These are phyloP conservation scores for Lyophyllum decastes DNA, from an alignment of 768 basidiomycete species.

Conservation along the genomic window DNA sequence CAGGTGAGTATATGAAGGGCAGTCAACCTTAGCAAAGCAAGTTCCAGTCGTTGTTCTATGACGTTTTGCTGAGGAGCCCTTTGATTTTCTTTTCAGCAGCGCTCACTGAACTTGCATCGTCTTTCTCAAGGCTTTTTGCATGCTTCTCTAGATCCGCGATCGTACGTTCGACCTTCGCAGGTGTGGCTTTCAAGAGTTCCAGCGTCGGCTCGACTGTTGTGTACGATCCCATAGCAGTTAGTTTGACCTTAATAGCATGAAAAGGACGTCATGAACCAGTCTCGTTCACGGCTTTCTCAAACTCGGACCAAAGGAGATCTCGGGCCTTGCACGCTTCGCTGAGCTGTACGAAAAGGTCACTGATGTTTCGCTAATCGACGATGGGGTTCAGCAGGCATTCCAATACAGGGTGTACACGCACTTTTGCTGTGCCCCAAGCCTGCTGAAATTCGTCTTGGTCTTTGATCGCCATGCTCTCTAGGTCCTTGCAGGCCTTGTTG, in stretches of 20 bases:
- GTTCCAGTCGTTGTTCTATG: neutral
- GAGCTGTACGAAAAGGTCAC: slow-evolving; percentile 43
- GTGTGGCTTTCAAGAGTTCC: slow-evolving; percentile 43
- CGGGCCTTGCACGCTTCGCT: slow-evolving; percentile 49
- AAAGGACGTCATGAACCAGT: slow-evolving; percentile 38
- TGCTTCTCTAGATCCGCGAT: slow-evolving; percentile 57
- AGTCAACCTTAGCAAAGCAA: neutral
- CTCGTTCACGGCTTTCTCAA: slow-evolving; percentile 44
- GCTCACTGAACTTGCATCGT: slow-evolving; percentile 22
- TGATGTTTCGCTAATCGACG: slow-evolving; percentile 39
- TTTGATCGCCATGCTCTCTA: slow-evolving; percentile 46
- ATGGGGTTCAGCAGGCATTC: slow-evolving; percentile 4
- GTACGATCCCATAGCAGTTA: slow-evolving; percentile 8
- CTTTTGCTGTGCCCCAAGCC: slow-evolving; percentile 44
- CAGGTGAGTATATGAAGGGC: neutral
- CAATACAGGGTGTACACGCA: slow-evolving; percentile 23
- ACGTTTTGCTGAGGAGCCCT: slow-evolving; percentile 28
- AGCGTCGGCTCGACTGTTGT: slow-evolving; percentile 44
- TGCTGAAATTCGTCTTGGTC: slow-evolving; percentile 44
- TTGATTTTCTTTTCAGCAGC: slow-evolving; percentile 29
- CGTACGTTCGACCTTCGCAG: slow-evolving; percentile 51
- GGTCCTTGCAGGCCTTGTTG: slow-evolving; percentile 54
- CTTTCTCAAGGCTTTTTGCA: slow-evolving; percentile 42
- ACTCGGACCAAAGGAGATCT: slow-evolving; percentile 50
- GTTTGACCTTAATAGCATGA: slow-evolving; percentile 5